phyloP scores from a whole-genome alignment of 2,329 filamentous ascomycete species.

The Alternaria incomplexa region DNA sequence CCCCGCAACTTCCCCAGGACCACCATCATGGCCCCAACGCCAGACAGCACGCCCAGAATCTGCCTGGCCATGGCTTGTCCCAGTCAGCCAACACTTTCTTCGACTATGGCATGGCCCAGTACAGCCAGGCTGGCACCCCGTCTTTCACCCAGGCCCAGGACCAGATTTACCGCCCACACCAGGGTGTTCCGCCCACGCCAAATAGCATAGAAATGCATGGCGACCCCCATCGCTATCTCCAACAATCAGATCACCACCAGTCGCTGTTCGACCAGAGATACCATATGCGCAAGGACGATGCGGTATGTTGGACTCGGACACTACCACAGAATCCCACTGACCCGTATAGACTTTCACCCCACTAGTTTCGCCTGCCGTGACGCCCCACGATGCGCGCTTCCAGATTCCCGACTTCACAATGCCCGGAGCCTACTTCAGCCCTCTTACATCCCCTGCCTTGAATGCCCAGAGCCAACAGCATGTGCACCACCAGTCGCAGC shows the following conservation, averaged over 20 bases:
- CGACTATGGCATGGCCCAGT: slow-evolving; percentile 42
- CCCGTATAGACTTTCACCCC: slow-evolving; percentile 76
- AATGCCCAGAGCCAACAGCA: slow-evolving; percentile 67
- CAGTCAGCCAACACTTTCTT: slow-evolving; percentile 39
- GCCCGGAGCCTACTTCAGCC: slow-evolving; percentile 79
- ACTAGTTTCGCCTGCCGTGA: slow-evolving; percentile 82
- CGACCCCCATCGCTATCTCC: slow-evolving; percentile 62
- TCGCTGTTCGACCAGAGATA: slow-evolving; percentile 70
- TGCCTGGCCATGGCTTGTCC: slow-evolving; percentile 24
- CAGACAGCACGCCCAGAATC: slow-evolving; percentile 21
- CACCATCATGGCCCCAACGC: slow-evolving; percentile 28
- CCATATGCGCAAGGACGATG: slow-evolving; percentile 71
- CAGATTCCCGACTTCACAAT: slow-evolving; percentile 63
- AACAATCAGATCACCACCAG: slow-evolving; percentile 61
- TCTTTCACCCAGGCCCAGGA: slow-evolving; percentile 52
- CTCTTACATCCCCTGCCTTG: slow-evolving; percentile 79
- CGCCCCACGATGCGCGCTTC: slow-evolving; percentile 76
- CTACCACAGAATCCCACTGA: slow-evolving; percentile 20
- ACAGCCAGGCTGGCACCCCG: slow-evolving; percentile 44
- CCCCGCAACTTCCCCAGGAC: slow-evolving; percentile 33
- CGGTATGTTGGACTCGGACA: slow-evolving; percentile 55
- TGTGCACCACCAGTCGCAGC: slow-evolving; percentile 42
- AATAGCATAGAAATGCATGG: slow-evolving; percentile 79
- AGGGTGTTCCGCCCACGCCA: slow-evolving; percentile 77
- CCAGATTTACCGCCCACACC: slow-evolving; percentile 56